Conservation (phyloP, 73 alveolate genomes). For the Blepharisma stoltei region DNA sequence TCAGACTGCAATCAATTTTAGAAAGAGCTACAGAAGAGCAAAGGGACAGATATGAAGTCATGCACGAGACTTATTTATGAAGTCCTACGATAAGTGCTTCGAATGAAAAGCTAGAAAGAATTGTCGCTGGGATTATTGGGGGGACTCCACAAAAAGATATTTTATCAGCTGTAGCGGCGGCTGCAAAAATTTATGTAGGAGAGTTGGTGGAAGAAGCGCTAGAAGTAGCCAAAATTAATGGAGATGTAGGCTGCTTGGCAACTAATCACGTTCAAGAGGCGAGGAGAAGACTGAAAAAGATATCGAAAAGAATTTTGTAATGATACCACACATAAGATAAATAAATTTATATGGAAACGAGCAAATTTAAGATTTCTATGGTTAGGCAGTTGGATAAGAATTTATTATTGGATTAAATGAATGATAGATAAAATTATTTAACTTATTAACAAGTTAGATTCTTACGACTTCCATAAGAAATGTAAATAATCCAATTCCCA, state of each 20-base stretch:
- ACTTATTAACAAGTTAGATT: no score
- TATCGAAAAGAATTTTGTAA: slow-evolving; percentile 9
- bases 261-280: slow-evolving; percentile 3
- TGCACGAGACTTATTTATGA: neutral
- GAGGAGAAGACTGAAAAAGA: slow-evolving; percentile 20
- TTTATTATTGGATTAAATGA: no score
- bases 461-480: no score
- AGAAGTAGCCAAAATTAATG: neutral
- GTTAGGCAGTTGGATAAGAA: no score
- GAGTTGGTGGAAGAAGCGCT: slow-evolving; percentile 14
- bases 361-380: no score
- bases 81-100: neutral
- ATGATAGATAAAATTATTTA: no score
- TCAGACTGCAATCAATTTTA: neutral
- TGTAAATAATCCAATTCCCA: no score
- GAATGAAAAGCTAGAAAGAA: neutral
- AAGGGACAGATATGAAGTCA: neutral
- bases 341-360: no score
- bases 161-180: neutral
- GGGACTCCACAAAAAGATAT: neutral
- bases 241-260: neutral
- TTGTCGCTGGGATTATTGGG: neutral
- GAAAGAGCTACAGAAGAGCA: slow-evolving; percentile 13
- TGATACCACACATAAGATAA: neutral
- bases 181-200: slow-evolving; percentile 26